A percentile compares a stretch with the other conserved stretches of the same genome.
phyloP scores from a whole-genome alignment of 2,329 filamentous ascomycete species.

The Cladosporium sp. region DNA sequence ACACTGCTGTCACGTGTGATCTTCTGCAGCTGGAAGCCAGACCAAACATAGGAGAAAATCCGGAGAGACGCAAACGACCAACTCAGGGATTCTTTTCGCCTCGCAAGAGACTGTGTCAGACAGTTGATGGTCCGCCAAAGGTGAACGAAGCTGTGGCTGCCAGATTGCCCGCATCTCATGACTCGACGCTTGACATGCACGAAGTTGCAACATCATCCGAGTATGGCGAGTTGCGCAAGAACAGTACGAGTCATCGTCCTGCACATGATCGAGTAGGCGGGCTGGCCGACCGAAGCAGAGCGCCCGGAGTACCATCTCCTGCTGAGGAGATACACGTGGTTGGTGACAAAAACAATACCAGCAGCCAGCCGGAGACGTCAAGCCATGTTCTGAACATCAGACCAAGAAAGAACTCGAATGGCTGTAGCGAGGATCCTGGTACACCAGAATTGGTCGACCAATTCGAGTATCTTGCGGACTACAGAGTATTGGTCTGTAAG shows the following conservation, averaged over 20 bases:
- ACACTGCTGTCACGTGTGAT: neutral
- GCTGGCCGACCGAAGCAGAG: neutral
- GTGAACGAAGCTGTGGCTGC: too few species aligned
- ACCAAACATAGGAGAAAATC: neutral
- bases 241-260: too few species aligned
- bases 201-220: too few species aligned
- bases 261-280: neutral
- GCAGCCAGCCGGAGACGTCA: too few species aligned
- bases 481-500: neutral
- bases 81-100: too few species aligned
- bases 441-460: neutral
- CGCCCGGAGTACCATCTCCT: neutral
- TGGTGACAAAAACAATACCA: neutral
- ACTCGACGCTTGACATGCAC: too few species aligned
- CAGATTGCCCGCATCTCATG: too few species aligned
- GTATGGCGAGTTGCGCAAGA: too few species aligned
- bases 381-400: too few species aligned
- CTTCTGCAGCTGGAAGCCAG: neutral
- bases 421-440: too few species aligned
- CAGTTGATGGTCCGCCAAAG: too few species aligned
- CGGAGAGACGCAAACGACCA: neutral
- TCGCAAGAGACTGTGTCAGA: neutral
- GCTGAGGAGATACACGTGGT: neutral
- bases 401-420: too few species aligned
- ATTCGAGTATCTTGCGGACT: neutral